phyloP scores from a whole-genome alignment of 2,329 filamentous ascomycete genomes.

The Trichoderma polysporum region DNA sequence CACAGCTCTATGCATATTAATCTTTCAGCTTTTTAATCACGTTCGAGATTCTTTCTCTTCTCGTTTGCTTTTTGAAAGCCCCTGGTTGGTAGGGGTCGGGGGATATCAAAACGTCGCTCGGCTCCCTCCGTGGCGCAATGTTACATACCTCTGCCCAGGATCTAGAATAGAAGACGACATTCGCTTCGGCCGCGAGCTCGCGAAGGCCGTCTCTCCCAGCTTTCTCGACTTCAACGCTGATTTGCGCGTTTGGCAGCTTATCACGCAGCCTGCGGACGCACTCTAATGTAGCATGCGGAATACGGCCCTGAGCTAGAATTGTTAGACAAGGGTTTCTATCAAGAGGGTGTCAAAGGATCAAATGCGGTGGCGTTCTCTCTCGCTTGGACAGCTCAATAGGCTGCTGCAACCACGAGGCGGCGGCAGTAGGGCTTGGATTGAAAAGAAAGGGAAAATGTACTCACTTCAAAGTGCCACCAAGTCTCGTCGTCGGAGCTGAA shows the following conservation, averaged over 20 bases:
- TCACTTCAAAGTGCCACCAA: conserved; percentile 74
- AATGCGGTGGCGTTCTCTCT: not conserved
- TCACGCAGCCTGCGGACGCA: conserved; percentile 59
- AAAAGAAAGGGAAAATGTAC: conserved; percentile 20
- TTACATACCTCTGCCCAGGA: conserved; percentile 64
- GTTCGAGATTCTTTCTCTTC: not conserved
- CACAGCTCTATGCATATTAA: conserved; percentile 32
- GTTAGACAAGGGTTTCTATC: conserved; percentile 9
- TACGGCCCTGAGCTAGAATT: conserved; percentile 53
- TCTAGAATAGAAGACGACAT: conserved; percentile 72
- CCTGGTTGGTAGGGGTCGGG: not conserved
- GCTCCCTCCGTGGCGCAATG: not conserved
- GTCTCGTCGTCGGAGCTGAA: conserved; percentile 39
- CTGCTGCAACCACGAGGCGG: not conserved
- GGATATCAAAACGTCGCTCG: not conserved
- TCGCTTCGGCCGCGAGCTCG: conserved; percentile 59
- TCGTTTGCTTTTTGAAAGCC: not conserved
- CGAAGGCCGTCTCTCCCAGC: conserved; percentile 60
- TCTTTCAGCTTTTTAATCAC: conserved; percentile 8
- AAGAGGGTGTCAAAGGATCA: conserved; percentile 1
- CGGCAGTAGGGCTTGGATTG: not conserved
- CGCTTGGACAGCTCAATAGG: not conserved
- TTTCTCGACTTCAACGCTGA: conserved; percentile 75
- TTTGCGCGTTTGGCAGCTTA: conserved; percentile 42
- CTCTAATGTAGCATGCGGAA: conserved; percentile 57